phyloP scores from a whole-genome alignment of 306 rosid genomes.

The Cicer chorassanicum region DNA sequence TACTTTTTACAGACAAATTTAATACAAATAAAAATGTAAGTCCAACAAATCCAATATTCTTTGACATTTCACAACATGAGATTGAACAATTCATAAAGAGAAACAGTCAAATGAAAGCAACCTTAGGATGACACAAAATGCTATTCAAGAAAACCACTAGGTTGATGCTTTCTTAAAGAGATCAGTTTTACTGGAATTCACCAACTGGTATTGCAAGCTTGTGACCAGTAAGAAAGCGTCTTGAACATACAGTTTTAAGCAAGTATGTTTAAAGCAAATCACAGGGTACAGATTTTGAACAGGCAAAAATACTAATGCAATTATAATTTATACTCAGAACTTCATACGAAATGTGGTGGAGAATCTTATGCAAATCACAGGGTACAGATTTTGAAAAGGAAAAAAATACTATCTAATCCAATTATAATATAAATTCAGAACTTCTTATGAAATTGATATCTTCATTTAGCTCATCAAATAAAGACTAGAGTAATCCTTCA shows the following conservation, averaged over 20 bases:
- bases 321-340: conserved; percentile 13
- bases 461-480: background rate
- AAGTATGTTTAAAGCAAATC: conserved; percentile 10
- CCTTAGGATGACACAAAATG: background rate
- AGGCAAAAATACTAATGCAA: background rate
- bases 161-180: conserved; percentile 18
- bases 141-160: conserved; percentile 8
- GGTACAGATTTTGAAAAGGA: background rate
- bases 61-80: conserved; percentile 3
- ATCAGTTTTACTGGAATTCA: conserved; percentile 21
- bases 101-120: conserved; percentile 1
- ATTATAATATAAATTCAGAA: conserved; percentile 3
- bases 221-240: background rate
- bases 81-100: background rate
- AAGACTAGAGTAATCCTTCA: background rate
- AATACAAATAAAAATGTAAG: background rate
- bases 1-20: background rate
- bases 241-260: background rate
- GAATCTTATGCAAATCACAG: background rate
- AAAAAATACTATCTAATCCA: background rate
- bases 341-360: conserved; percentile 1
- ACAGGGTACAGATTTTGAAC: background rate
- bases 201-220: conserved; percentile 13
- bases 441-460: conserved; percentile 28
- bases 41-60: conserved; percentile 6